Evolutionary conservation across 2,329 filamentous ascomycete species (phyloP), one percentile per base, ranked within the genome.

Genomic region (Thelonectria discophora): DNA sequence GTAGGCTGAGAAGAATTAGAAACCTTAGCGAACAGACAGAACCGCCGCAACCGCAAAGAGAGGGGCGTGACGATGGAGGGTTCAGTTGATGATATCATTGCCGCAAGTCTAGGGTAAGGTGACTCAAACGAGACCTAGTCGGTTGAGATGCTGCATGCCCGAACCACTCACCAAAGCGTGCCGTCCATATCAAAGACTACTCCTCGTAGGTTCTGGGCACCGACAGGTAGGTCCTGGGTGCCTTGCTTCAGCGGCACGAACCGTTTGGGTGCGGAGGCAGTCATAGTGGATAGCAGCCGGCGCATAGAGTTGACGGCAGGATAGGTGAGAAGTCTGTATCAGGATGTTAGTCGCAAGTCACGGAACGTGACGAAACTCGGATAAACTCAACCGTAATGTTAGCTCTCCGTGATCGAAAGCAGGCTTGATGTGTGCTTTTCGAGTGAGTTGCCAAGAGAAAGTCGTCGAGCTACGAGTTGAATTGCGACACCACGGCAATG

Each of bases 111-210:
- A 49, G 54, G 54, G 34, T 49, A 49, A 49, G 46, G 39, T 48
- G 48, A 48, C 32, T 48, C 27, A 42, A 20, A 42, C 2, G 12
- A 34, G 21, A 10, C 27, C 32, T 24, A 20, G 40, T 32, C 10
- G 6, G 17, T 51, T 40, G 15, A 20, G 40, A 18, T 10, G 32
- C n/a, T n/a, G 42, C 43, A 32, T 43, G 52, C 50, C 55, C 58
- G 34, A 42, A 50, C 46, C 18, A 82, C 88, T 79, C 79, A 96
- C 94, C 90, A 97, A 62, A 98, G 79, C 21, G 94, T 99, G 3
- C 94, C 94, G 77, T 99, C 94, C 65, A 99, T 92, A 79, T 99
- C 94, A 78, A 98, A 98, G 13, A 98, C 83, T 2, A 90, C 78
- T 3, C 88, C 88, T 62, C 81, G 81, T 27, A 90, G 76, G 58